Evolutionary conservation across 2,329 filamentous ascomycete genomes (phyloP).

Genomic region (Aureobasidium sp.): DNA sequence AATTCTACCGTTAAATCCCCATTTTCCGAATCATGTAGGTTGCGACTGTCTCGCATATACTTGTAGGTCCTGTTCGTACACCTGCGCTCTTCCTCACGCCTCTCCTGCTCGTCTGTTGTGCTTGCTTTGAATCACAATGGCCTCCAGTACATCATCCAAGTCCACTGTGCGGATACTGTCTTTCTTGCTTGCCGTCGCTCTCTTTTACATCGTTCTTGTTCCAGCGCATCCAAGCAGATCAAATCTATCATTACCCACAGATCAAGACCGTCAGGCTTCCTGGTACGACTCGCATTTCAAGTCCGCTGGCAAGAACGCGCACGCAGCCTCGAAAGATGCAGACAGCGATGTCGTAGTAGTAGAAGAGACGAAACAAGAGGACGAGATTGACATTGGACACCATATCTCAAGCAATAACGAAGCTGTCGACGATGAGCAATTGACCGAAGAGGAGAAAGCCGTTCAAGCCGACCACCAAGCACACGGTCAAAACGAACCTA

Average conservation of each 20-base stretch:
- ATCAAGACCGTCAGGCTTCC: not conserved
- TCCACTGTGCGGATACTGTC: conserved; percentile 4
- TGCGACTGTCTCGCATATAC: too few species aligned
- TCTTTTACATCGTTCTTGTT: not conserved
- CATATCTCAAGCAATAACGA: not conserved
- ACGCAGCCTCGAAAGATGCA: not conserved
- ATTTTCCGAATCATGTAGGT: not conserved
- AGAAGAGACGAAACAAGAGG: not conserved
- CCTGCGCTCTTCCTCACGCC: not conserved
- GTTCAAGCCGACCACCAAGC: conserved; percentile 12
- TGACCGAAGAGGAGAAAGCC: conserved; percentile 13
- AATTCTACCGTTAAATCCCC: not conserved
- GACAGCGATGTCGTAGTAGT: not conserved
- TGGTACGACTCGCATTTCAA: not conserved
- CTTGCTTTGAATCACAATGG: not conserved
- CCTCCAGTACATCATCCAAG: conserved; percentile 7
- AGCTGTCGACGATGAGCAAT: not conserved
- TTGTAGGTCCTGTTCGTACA: not conserved
- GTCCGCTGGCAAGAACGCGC: not conserved
- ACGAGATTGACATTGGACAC: not conserved
- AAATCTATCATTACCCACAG: not conserved
- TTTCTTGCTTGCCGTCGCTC: not conserved
- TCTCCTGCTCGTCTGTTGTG: not conserved
- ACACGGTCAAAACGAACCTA: conserved; percentile 9
- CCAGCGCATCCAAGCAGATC: not conserved